Base-by-base conservation (phyloP, 2,329 filamentous ascomycete species). In the Fusarium austroafricanum region DNA sequence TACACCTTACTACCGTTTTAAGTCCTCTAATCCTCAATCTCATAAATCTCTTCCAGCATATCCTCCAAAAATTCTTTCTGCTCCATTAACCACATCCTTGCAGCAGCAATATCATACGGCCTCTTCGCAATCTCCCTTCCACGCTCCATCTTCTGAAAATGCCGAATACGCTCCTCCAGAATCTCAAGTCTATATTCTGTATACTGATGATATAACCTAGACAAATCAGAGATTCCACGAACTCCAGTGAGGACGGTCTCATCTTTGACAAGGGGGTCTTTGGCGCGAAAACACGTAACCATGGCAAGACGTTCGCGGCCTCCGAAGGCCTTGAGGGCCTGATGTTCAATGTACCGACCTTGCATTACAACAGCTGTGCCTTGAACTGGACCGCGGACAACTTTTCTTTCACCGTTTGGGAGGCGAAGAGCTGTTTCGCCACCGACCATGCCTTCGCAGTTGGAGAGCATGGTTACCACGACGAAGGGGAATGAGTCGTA, bases 311-410 rank as follows among this genome's bases (percentile, higher is more conserved):
- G 85, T 75, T 90, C 88, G n/a, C 83, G 82, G 15, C 81, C 81
- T 18, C 87, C 86, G 4, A 87, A 77, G 10, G 87, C 84, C 17
- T 83, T 83, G 18, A 90, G 80, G 3, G 88, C 89, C 68, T 87
- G 83, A 73, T 91, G 88, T 67, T 87, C 84, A 62, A 91, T 89
- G 77, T 90, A 90, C 21, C 87, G 82, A 20, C 89, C 89, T 75
- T 91, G 88, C 51, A 91, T 79, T 14, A 91, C 81, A 3, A 90
- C 86, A 7, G 86, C 88, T 50, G 83, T 87, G 17, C 87, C 88
- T 86, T 67, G 55, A 3, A 83, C 20, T 2, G 87, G 87, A 9
- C 87, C 86, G 51, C 87, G 80, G 40, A 89, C 83, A 73, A 87
- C 87, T 65, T 86, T 75, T 14, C 87, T 4, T 15, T 85, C 81